These are phyloP conservation scores for Saccharomycopsis hybrid DNA, from an alignment of 1,139 yeast species.

Conservation along the genomic window DNA sequence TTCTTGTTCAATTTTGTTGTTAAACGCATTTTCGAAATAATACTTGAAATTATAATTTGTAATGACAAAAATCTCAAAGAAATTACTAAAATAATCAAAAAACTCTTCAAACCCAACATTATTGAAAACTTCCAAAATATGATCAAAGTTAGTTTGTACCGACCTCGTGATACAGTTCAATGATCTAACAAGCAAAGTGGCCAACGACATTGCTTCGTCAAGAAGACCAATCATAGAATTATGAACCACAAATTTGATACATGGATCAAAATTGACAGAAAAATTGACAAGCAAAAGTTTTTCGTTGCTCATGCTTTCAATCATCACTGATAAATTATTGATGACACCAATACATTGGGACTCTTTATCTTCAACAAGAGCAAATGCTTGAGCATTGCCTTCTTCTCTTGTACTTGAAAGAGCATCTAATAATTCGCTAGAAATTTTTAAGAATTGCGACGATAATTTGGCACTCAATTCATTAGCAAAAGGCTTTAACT, in stretches of 20 bases:
- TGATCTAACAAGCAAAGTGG: constrained; percentile 64
- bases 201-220: constrained; percentile 73
- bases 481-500: constrained; percentile 86
- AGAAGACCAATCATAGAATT: constrained; percentile 69
- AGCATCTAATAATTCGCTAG: constrained; percentile 55
- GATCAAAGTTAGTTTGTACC: constrained; percentile 65
- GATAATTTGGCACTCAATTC: constrained; percentile 74
- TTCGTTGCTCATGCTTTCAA: constrained; percentile 76
- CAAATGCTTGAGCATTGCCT: constrained; percentile 47
- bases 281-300: constrained; percentile 42
- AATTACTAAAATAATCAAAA: constrained; percentile 18
- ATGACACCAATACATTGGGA: constrained; percentile 85
- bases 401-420: constrained; percentile 37
- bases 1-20: constrained; percentile 5
- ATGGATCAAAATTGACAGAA: constrained; percentile 47
- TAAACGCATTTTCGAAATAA: constrained; percentile 6
- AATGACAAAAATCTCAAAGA: constrained; percentile 17
- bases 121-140: constrained; percentile 69
- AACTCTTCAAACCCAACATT: constrained; percentile 36
- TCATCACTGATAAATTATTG: constrained; percentile 82
- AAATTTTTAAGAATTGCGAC: constrained; percentile 70
- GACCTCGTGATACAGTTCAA: constrained; percentile 52
- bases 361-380: constrained; percentile 59
- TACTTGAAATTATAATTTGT: constrained; percentile 10
- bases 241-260: constrained; percentile 57